Conservation (phyloP, 2,329 filamentous ascomycete genomes). For the Cladosporium sp. region DNA sequence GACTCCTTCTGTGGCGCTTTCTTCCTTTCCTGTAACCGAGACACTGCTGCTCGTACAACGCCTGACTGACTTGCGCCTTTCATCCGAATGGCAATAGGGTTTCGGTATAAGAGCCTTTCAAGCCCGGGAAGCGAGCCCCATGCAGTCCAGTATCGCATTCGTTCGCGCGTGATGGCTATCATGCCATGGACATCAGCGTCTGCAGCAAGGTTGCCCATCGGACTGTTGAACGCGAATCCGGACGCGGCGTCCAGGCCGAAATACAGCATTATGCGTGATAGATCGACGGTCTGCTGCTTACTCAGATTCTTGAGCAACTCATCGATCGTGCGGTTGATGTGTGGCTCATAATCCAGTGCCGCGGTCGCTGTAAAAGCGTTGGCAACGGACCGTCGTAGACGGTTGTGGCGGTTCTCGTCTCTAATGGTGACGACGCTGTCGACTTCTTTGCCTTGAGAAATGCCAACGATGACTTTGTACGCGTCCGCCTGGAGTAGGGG, state of each 20-base stretch:
- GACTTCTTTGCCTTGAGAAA: background rate
- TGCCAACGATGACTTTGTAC: background rate
- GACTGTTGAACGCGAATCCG: background rate
- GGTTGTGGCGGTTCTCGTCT: background rate
- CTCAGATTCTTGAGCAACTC: background rate
- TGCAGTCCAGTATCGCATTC: background rate
- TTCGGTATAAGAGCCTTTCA: background rate
- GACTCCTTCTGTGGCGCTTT: background rate
- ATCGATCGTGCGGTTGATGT: slow-evolving; percentile 1
- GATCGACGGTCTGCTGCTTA: background rate
- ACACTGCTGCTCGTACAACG: background rate
- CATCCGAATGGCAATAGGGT: background rate
- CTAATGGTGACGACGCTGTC: background rate
- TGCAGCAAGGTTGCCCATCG: background rate
- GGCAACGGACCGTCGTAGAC: background rate
- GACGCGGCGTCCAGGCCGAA: slow-evolving; percentile 2
- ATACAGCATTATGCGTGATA: background rate
- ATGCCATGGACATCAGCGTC: background rate
- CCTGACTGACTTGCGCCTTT: background rate
- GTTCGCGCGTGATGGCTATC: background rate
- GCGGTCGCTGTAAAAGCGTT: background rate
- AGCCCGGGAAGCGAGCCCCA: background rate
- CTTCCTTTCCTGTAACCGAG: background rate
- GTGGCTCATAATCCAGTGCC: background rate
- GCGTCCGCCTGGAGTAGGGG: background rate